Base-by-base conservation (phyloP, 129 eudicot species). In the Glebionis coronaria region DNA sequence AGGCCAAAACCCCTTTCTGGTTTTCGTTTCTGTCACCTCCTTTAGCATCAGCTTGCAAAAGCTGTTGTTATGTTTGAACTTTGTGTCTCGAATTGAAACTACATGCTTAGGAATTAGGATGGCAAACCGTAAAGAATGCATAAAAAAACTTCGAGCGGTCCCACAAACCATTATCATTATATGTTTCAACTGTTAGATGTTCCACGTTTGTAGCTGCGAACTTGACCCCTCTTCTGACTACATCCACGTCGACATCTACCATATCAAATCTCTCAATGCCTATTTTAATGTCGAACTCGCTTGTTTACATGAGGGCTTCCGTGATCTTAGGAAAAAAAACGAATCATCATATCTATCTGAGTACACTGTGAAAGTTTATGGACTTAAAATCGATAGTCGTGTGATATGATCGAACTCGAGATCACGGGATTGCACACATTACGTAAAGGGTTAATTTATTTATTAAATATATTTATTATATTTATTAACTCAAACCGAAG, bases 81-180 rank as follows among this genome's bases (percentile, higher is more conserved):
- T 45, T 4, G 1, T 4, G 42, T 23, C 40, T 46, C 9, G 21
- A 23, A 10, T 7, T 13, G 18, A 5, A 12, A 7, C 27, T 13
- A 64, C 69, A 3, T 64, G 12, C 2, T 23, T 45, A 6, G 69
- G 69, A 64, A 45, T 23, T 45, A 6, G 69, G 69, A 64, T 64
- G 69, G 20, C 69, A 64, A 44, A 64, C 21, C 2, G 44, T 12
- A 64, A 64, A 64, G 14, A 64, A 64, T 15, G 69, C 16, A 23
- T 64, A 21, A 3, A 45, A 64, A 6, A 64, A 12, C 0, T 4
- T 44, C 0, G 38, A 12, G 38, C 12, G 23, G 13, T 25, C 69
- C 56, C 56, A 45, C 19, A 25, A 20, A 12, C 56, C 11, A 3
- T 1, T 5, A 46, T 14, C 56, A 0, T 13, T 13, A 44, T 2